Evolutionary conservation across 2,329 filamentous ascomycete species (phyloP).

Genomic region (Teratosphaeria viscida): DNA sequence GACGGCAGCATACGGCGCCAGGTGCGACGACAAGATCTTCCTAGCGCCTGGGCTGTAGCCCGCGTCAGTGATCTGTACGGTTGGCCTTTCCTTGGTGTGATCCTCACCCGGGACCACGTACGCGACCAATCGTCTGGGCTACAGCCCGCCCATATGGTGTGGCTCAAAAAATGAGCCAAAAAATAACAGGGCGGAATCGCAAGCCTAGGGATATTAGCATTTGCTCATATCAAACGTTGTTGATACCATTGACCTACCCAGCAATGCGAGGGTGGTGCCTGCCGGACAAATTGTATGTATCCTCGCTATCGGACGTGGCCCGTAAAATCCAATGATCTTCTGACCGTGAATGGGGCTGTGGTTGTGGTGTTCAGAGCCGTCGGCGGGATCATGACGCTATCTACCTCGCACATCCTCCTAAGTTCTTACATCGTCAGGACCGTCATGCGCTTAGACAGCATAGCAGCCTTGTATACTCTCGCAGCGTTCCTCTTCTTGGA

Average conservation of each 20-base stretch:
- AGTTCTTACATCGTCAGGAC: no score
- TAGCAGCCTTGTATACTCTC: no score
- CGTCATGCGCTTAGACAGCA: no score
- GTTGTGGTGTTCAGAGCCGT: no score
- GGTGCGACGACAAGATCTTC: slow-evolving; percentile 50
- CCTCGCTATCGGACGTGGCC: background rate
- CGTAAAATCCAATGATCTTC: background rate
- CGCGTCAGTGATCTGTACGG: slow-evolving; percentile 56
- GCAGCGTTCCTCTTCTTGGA: no score
- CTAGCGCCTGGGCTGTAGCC: slow-evolving; percentile 62
- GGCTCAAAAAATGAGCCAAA: background rate
- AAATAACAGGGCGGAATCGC: background rate
- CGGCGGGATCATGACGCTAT: no score
- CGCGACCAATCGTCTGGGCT: slow-evolving; percentile 54
- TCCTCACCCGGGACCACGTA: slow-evolving; percentile 63
- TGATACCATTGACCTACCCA: background rate
- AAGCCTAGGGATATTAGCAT: background rate
- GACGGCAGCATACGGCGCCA: slow-evolving; percentile 78
- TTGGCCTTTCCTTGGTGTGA: slow-evolving; percentile 45
- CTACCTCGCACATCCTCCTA: no score
- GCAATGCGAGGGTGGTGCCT: background rate
- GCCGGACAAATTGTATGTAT: background rate
- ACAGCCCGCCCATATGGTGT: background rate
- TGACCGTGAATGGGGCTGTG: no score
- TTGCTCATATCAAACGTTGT: background rate